Conservation (phyloP, 768 basidiomycete species). For the Clitopilus hobsonii region DNA sequence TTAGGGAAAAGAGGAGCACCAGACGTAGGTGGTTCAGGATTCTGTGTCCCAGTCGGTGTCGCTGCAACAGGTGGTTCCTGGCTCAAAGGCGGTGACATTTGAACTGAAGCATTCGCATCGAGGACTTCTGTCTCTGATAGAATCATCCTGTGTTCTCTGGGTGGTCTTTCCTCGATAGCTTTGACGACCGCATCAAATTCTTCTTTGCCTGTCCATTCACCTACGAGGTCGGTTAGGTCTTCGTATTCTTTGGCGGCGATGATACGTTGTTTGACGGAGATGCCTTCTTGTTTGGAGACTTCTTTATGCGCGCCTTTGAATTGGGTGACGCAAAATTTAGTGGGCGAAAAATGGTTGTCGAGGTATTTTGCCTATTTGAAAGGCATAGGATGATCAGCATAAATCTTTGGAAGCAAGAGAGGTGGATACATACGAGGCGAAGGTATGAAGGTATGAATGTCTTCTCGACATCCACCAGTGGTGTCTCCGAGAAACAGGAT, state of each 20-base stretch:
- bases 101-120: slow-evolving; percentile 17
- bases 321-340: slow-evolving; percentile 83
- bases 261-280: slow-evolving; percentile 47
- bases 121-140: slow-evolving; percentile 16
- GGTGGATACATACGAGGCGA: slow-evolving; percentile 48
- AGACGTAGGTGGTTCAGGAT: slow-evolving; percentile 52
- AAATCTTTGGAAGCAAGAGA: not conserved
- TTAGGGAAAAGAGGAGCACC: slow-evolving; percentile 48
- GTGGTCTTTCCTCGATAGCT: slow-evolving; percentile 43
- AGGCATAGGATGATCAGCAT: not conserved
- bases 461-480: slow-evolving; percentile 63
- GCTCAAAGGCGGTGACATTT: slow-evolving; percentile 6
- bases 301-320: slow-evolving; percentile 66
- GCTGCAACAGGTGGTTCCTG: slow-evolving; percentile 18
- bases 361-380: slow-evolving; percentile 61
- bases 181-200: slow-evolving; percentile 54
- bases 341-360: slow-evolving; percentile 75
- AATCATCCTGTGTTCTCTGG: slow-evolving; percentile 27
- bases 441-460: slow-evolving; percentile 71
- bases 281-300: slow-evolving; percentile 56
- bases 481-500: slow-evolving; percentile 72
- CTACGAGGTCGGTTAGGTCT: slow-evolving; percentile 46
- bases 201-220: slow-evolving; percentile 53
- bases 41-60: slow-evolving; percentile 51
- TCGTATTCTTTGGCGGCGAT: slow-evolving; percentile 60